Evolutionary conservation across 75 land plant genomes (phyloP), one percentile per base, ranked within the genome.

Genomic region (Picea sitchensis): DNA sequence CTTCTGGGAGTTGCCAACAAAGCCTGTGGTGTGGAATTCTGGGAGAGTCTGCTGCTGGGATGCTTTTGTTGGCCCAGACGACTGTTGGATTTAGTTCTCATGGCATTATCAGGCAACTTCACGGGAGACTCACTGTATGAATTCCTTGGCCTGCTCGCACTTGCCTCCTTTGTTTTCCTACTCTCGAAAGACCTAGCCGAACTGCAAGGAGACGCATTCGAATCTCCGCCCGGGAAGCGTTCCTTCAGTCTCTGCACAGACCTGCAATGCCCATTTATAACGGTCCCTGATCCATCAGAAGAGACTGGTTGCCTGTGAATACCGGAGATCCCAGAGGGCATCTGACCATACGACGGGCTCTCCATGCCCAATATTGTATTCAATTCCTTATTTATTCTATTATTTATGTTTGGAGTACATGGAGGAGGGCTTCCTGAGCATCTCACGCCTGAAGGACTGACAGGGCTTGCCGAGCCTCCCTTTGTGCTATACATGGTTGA

Each of bases 111-210:
- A 44, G 73, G 73, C n/a, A 8, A 21, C 73, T 44, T 71, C n/a
- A 71, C 73, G 2, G 73, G 73, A 44, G 21, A 71, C 8, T 71
- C 51, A 71, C 73, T 71, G 44, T 20, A 71, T 71, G 73, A 71
- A 20, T 38, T 71, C 73, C 73, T 71, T 44, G 54, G 13, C 54
- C 44, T 47, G 9, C 47, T 15, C 9, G n/a, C 54, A 44, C 73
- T 71, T 71, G 51, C 44, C 3, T 41, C 73, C 15, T 71, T 71
- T n/a, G 73, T 71, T 71, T 44, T 71, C 73, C 73, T 71, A 47
- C 54, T 71, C 13, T 44, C 54, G 20, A 71, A 71, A 71, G 73
- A 71, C 26, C 73, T 69, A 38, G 73, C 73, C 32, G 73, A 69
- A 41, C 73, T 71, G 73, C 73, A 71, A 41, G 54, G 41, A 44